Evolutionary conservation across 208 protist genomes (phyloP).

Genomic region (Naegleria gruberi): DNA sequence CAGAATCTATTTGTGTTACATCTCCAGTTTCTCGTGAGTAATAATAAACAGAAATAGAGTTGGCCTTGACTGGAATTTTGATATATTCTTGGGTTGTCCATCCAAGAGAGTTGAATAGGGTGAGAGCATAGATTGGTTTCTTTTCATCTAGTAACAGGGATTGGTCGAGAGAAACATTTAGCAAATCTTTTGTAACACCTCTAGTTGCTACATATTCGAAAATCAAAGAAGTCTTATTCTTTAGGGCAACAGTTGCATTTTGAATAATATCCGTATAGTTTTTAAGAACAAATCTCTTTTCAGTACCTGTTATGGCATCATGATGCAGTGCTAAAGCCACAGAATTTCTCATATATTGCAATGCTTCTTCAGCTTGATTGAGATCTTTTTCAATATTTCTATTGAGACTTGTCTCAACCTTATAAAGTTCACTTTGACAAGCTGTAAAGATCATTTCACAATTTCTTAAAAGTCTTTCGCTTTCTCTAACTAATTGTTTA

Average conservation of each 20-base stretch:
- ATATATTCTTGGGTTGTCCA: neutral
- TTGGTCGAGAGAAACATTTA: neutral
- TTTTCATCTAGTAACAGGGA: neutral
- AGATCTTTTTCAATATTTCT: neutral
- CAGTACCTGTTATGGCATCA: constrained; percentile 6
- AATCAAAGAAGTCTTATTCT: neutral
- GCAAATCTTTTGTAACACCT: neutral
- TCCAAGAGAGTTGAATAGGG: neutral
- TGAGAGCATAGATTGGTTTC: neutral
- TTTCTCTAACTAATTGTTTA: neutral
- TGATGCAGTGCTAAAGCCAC: neutral
- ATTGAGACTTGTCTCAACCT: neutral
- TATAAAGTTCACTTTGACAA: neutral
- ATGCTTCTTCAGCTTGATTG: neutral
- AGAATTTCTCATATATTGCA: neutral
- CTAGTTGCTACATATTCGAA: neutral
- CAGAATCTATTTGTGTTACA: neutral
- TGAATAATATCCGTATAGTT: neutral
- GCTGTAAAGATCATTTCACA: neutral
- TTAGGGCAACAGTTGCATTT: neutral
- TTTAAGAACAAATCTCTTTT: neutral
- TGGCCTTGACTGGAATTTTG: neutral
- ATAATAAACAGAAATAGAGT: neutral
- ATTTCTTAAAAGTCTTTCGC: neutral
- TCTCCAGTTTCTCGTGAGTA: neutral